Conservation (phyloP, 1,284 basidiomycete species). For the Leccinum subspadiceum region DNA sequence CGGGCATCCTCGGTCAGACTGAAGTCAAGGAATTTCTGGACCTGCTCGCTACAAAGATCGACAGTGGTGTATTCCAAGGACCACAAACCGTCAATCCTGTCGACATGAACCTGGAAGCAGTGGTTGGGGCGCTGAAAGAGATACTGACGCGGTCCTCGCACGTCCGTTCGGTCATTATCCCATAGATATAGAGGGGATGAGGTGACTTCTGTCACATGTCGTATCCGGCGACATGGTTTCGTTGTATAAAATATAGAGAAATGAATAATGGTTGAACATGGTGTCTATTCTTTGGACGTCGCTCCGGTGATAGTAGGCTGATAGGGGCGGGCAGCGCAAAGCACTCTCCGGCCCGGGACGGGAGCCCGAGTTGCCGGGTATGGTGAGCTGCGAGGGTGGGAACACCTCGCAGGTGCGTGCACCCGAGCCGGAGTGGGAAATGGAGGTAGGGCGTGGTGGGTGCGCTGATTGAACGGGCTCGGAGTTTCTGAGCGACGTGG, state of each 20-base stretch:
- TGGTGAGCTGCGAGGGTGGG: no score
- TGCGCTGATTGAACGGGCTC: no score
- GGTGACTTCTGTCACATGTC: neutral
- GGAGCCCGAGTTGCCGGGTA: no score
- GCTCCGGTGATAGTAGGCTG: no score
- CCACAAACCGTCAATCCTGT: slow-evolving; percentile 27
- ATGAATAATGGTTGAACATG: neutral
- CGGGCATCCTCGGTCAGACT: slow-evolving; percentile 21
- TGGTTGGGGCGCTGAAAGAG: slow-evolving; percentile 24
- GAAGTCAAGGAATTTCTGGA: slow-evolving; percentile 34
- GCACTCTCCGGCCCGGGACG: no score
- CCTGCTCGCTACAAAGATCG: slow-evolving; percentile 30
- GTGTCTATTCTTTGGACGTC: no score
- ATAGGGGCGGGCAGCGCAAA: no score
- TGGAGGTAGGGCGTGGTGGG: no score
- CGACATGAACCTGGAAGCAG: slow-evolving; percentile 21
- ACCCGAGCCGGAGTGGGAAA: no score
- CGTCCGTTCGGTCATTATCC: slow-evolving; percentile 32
- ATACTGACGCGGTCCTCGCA: slow-evolving; percentile 28
- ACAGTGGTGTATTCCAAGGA: slow-evolving; percentile 26
- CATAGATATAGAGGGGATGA: slow-evolving; percentile 7
- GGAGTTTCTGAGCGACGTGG: no score
- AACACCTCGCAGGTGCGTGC: no score
- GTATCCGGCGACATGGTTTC: neutral
- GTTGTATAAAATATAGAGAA: neutral